A percentile compares a stretch with the other conserved stretches of the same genome.
Conservation (phyloP, 345 rosid genomes). For the Eucalyptus viminalis region DNA sequence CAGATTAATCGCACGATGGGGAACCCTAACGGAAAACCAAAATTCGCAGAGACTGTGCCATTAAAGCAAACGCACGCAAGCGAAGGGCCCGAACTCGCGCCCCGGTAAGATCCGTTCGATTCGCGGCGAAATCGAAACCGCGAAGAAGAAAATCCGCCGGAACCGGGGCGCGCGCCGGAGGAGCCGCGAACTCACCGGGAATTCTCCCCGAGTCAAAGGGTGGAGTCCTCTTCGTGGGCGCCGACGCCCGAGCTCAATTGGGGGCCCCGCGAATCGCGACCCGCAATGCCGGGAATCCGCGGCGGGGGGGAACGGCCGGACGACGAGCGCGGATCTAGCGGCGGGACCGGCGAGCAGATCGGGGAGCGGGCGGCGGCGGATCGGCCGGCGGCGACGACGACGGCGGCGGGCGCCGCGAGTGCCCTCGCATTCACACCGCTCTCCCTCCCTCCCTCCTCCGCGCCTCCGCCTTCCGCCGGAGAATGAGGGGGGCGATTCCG, state of each 20-base stretch:
- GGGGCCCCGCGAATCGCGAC: slow-evolving; percentile 7
- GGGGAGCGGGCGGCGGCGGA: slow-evolving; percentile 6
- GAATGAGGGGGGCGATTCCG: background rate
- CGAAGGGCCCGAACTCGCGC: background rate
- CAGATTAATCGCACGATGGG: background rate
- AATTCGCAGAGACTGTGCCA: background rate
- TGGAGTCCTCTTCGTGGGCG: background rate
- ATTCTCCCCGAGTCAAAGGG: slow-evolving; percentile 1
- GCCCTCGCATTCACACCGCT: background rate
- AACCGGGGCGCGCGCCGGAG: background rate
- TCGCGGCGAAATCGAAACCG: background rate
- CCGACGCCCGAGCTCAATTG: background rate
- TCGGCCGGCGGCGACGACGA: background rate
- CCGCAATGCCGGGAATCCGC: background rate
- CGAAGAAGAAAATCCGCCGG: background rate
- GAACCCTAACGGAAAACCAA: background rate
- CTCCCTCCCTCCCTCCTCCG: slow-evolving; percentile 4
- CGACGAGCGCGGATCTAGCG: slow-evolving; percentile 24
- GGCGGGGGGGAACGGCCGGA: slow-evolving; percentile 10
- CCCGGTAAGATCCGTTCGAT: background rate
- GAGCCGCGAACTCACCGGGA: background rate
- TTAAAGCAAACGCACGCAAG: background rate
- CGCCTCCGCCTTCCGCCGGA: slow-evolving; percentile 1
- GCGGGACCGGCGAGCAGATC: slow-evolving; percentile 11
- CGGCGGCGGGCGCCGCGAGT: background rate